Evolutionary conservation across 2,329 filamentous ascomycete genomes (phyloP), one percentile per base, ranked within the genome.

Genomic region (Acrocalymma vagum): DNA sequence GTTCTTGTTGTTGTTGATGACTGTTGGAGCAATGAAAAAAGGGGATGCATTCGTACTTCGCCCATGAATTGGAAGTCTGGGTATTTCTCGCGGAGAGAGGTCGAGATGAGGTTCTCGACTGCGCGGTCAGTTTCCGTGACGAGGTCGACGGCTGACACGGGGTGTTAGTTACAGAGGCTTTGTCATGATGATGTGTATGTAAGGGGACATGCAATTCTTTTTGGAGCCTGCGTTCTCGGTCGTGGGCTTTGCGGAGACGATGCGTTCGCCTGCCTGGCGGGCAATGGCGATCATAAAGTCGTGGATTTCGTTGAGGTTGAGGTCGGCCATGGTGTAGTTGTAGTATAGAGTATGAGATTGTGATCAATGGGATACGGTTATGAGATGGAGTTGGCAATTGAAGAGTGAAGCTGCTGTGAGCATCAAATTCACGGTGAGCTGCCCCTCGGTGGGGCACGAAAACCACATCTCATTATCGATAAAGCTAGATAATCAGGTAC

Each of bases 61-160:
- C 66, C 66, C 62, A 70, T 65, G 63, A 71, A 81, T 69, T 72
- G 61, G 60, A 79, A 82, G 37, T 71, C 45, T 0, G 82, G 81
- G 58, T 81, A 85, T 51, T 73, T 75, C 7, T 71, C 58, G 40
- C 65, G 71, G 18, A 85, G 69, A 2, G 70, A 69, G 3, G 70
- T 71, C 5, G 78, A 82, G 26, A 85, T 76, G 64, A 82, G 75
- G 15, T 72, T 75, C 59, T 85, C 82, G 22, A 84, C 81, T 5
- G 80, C 81, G 48, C 76, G 79, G 63, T 85, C 82, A 42, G 82
- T 84, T 67, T 84, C 79, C 6, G 82, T 85, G 13, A 85, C 82
- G 22, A 85, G 74, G 58, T 85, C 82, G 43, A 80, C 80, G 37
- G 78, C 78, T 80, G 30, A 9, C 1, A 7, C 7, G 18, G 10